Percentiles rank a stretch among this genome's conserved stretches.
These are phyloP conservation scores for Ustilago vetiveriae DNA, from an alignment of 1,284 basidiomycete genomes.

Conservation along the genomic window DNA sequence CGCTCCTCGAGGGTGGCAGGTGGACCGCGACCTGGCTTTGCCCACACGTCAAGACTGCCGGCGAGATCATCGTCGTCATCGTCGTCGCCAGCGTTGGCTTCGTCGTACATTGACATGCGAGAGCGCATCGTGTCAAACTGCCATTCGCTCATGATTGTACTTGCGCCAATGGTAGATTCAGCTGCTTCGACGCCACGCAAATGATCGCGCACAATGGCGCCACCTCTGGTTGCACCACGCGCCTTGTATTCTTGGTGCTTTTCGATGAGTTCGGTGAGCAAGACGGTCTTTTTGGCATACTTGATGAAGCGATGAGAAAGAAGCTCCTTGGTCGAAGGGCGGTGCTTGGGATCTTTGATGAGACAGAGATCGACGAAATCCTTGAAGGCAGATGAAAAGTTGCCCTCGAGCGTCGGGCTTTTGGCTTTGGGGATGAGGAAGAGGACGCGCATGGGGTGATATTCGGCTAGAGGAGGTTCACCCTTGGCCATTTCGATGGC, in stretches of 20 bases:
- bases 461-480: slow-evolving; percentile 69
- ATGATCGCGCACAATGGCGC: slow-evolving; percentile 49
- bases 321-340: slow-evolving; percentile 88
- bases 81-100: slow-evolving; percentile 33
- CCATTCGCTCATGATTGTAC: slow-evolving; percentile 87
- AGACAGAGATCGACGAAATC: slow-evolving; percentile 91
- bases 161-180: slow-evolving; percentile 46
- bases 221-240: slow-evolving; percentile 52
- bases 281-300: slow-evolving; percentile 78
- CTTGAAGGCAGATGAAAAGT: slow-evolving; percentile 85
- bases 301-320: slow-evolving; percentile 91
- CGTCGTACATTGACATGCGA: slow-evolving; percentile 71
- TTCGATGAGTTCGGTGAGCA: slow-evolving; percentile 85
- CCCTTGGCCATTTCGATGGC: slow-evolving; percentile 70
- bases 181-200: slow-evolving; percentile 40
- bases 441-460: slow-evolving; percentile 70
- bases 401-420: slow-evolving; percentile 86
- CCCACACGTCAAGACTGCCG: slow-evolving; percentile 48
- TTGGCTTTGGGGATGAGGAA: slow-evolving; percentile 74
- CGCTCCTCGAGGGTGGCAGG: slow-evolving; percentile 66
- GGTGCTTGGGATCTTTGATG: slow-evolving; percentile 89
- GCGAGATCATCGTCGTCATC: slow-evolving; percentile 71
- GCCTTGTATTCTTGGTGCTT: slow-evolving; percentile 65
- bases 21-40: slow-evolving; percentile 56
- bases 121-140: slow-evolving; percentile 87